Evolutionary conservation across 1,284 basidiomycete genomes (phyloP), one percentile per base, ranked within the genome.

Genomic region (Irpex sp.): DNA sequence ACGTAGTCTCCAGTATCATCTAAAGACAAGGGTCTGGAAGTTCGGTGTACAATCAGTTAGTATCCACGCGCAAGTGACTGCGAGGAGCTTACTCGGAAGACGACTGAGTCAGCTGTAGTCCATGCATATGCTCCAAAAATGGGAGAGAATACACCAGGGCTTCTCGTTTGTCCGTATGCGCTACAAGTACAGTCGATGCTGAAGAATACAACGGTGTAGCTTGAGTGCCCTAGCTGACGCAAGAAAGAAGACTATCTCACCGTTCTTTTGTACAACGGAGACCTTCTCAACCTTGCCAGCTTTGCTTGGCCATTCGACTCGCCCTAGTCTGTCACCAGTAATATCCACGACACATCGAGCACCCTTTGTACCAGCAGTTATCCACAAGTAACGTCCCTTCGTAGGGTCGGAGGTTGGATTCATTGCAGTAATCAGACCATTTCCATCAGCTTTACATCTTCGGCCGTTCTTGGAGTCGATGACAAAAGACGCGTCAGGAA

Each of bases 101-200:
- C 3, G 71, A 64, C 0, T 71, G 67, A 0, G 81, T 78, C 2
- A 85, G 71, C 56, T 80, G 73, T 39, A 85, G 63, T 0, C 78
- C 80, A 66, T 84, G 78, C 35, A 89, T 67, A 48, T 76, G 73
- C 66, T 89, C 85, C 28, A 90, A 77, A 66, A 80, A 77, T 2
- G 91, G 91, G 8, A 93, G 75, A 0, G 89, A 85, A 74, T 91
- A 93, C 10, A 87, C 77, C 5, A 86, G 72, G 0, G 77, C 83
- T 23, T 82, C 78, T 6, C 79, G 74, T 67, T 69, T 74, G 57
- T 83, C 83, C 0, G 86, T 89, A 64, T 88, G 81, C 14, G 82
- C 84, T 14, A 89, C 83, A 18, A 93, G 72, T 0, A 84, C 85
- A 28, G 47, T 52, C 47, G 59, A 60, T 10, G 54, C 59, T 60